phyloP scores from a whole-genome alignment of 208 protist species.

The Sergeia podlipaevii region DNA sequence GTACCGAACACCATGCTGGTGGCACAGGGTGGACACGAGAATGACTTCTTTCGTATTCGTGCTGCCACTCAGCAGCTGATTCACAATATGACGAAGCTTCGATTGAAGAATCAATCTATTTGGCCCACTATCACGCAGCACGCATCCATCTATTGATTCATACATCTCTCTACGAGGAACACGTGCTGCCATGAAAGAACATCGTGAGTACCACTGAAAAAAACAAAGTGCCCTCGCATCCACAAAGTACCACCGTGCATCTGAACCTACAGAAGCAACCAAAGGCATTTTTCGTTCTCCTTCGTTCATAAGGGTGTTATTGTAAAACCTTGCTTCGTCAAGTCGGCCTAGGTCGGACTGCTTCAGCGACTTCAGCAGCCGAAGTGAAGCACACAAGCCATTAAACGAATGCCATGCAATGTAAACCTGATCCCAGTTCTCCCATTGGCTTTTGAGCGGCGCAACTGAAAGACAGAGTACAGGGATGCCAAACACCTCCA shows the following conservation, averaged over 20 bases:
- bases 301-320: constrained; percentile 4
- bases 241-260: constrained; percentile 53
- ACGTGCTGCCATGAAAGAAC: constrained; percentile 16
- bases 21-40: constrained; percentile 35
- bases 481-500: constrained; percentile 37
- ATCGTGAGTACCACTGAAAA: constrained; percentile 27
- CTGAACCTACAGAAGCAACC: constrained; percentile 23
- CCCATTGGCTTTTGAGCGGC: constrained; percentile 30
- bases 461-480: constrained; percentile 43
- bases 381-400: constrained; percentile 31
- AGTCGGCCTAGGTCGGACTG: constrained; percentile 20
- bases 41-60: constrained; percentile 17
- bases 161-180: constrained; percentile 43
- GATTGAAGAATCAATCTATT: constrained; percentile 44
- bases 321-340: constrained; percentile 6
- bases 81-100: constrained; percentile 39
- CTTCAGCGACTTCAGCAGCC: constrained; percentile 28
- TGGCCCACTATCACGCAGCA: constrained; percentile 20
- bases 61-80: constrained; percentile 20
- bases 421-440: constrained; percentile 32
- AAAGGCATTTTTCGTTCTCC: constrained; percentile 14
- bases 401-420: constrained; percentile 33
- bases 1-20: constrained; percentile 42
- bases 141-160: constrained; percentile 17
- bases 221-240: constrained; percentile 34